Evolutionary conservation across 2,329 filamentous ascomycete species (phyloP).

Genomic region (Colletotrichum melonis): DNA sequence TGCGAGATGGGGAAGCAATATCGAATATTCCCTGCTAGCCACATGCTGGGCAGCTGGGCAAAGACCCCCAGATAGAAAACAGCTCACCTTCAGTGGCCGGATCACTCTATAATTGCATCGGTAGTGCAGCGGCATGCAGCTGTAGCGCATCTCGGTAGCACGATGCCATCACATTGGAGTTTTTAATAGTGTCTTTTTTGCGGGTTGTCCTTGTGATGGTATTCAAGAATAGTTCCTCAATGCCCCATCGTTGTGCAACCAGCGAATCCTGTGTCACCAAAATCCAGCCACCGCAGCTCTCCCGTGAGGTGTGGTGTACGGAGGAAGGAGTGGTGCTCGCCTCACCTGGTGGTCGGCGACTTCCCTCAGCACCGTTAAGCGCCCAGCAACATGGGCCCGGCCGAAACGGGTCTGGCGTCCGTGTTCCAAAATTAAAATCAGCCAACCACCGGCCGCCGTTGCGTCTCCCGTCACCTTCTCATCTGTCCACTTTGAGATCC

Average conservation of each 20-base stretch:
- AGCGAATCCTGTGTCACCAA: constrained; percentile 15
- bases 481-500: constrained; percentile 28
- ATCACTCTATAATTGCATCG: neutral
- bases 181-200: neutral
- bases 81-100: neutral
- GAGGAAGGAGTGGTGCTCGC: neutral
- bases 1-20: neutral
- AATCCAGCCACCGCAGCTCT: constrained; percentile 12
- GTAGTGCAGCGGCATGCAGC: neutral
- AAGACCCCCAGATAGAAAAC: neutral
- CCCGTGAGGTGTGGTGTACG: neutral
- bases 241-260: neutral
- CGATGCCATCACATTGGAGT: neutral
- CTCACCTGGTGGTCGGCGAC: constrained; percentile 3
- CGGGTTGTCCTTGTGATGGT: neutral
- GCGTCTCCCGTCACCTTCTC: constrained; percentile 19
- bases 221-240: neutral
- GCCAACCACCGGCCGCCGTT: constrained; percentile 22
- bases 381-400: constrained; percentile 27
- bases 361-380: constrained; percentile 26
- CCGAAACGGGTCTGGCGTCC: constrained; percentile 31
- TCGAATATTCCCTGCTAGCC: neutral
- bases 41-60: constrained; percentile 12
- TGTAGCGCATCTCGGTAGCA: neutral
- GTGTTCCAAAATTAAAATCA: constrained; percentile 27